phyloP scores from a whole-genome alignment of 2,329 filamentous ascomycete species.

The Stachybotrys chartarum region DNA sequence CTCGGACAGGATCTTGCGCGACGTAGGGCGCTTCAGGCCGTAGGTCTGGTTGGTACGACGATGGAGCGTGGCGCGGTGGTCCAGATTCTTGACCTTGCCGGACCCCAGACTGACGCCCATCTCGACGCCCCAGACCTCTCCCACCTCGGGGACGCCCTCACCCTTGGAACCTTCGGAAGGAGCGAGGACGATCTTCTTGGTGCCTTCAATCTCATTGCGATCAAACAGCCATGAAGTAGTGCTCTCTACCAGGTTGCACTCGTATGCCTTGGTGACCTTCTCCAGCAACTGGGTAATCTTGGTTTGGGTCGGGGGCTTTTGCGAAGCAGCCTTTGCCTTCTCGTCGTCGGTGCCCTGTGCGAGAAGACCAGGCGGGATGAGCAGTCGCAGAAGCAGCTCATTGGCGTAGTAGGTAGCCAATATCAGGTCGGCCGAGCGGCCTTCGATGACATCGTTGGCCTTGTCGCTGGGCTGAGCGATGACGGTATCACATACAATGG shows the following conservation, averaged over 20 bases:
- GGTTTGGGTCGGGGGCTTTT: conserved; percentile 76
- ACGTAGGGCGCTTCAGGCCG: conserved; percentile 87
- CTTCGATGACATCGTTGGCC: conserved; percentile 58
- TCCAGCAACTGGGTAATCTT: conserved; percentile 84
- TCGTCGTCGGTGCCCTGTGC: conserved; percentile 83
- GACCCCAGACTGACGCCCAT: conserved; percentile 83
- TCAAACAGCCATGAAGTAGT: conserved; percentile 97
- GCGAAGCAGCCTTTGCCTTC: conserved; percentile 80
- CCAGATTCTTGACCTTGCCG: conserved; percentile 90
- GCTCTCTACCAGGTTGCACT: conserved; percentile 90
- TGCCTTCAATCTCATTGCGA: conserved; percentile 92
- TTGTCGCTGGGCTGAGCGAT: conserved; percentile 59
- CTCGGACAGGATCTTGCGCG: conserved; percentile 86
- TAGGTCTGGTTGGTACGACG: conserved; percentile 89
- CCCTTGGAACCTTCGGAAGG: conserved; percentile 83
- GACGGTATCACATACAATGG: conserved; percentile 92
- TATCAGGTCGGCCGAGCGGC: conserved; percentile 77
- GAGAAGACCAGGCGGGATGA: conserved; percentile 84
- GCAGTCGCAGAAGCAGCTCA: conserved; percentile 83
- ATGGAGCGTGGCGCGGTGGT: conserved; percentile 85
- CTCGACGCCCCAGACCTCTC: conserved; percentile 97
- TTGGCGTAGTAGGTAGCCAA: conserved; percentile 93
- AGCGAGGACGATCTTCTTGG: conserved; percentile 95
- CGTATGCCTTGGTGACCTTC: conserved; percentile 86
- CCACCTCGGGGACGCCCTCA: conserved; percentile 79